Percentiles rank a stretch among this genome's conserved stretches.
Evolutionary conservation across 768 basidiomycete genomes (phyloP).

Genomic region (Termitomyces sp.): DNA sequence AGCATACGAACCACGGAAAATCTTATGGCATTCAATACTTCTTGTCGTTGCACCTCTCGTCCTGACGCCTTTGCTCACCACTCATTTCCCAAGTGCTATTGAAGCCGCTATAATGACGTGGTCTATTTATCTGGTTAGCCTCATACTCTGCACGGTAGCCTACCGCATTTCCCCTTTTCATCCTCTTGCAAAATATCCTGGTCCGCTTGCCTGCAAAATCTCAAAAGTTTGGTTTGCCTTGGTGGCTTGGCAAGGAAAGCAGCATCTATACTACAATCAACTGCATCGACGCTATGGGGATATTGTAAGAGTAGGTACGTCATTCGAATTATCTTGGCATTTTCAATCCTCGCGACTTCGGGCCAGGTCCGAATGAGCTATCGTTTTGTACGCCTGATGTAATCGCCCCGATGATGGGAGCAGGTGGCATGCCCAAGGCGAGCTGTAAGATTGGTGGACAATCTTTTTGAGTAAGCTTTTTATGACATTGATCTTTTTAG

Average conservation of each 20-base stretch:
- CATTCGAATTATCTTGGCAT: background rate
- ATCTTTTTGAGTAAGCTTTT: background rate
- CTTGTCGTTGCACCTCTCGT: background rate
- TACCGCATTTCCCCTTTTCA: background rate
- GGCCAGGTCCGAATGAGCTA: background rate
- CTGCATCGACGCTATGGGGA: constrained; percentile 50
- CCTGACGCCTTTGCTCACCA: background rate
- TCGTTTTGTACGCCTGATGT: background rate
- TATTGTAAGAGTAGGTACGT: background rate
- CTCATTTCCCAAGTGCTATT: background rate
- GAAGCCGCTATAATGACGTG: background rate
- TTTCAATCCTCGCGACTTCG: background rate
- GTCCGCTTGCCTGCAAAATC: constrained; percentile 34
- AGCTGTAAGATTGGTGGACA: background rate
- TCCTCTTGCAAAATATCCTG: constrained; percentile 13
- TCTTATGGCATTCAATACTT: background rate
- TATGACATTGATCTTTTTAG: background rate
- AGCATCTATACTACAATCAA: constrained; percentile 35
- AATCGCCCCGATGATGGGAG: background rate
- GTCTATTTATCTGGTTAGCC: background rate
- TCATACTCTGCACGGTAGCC: background rate
- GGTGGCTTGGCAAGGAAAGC: constrained; percentile 29
- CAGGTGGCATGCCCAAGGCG: background rate
- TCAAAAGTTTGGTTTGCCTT: constrained; percentile 32
- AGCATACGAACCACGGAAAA: background rate